Evolutionary conservation across 306 rosid genomes (phyloP).

Genomic region (Ormosia semicastrata): DNA sequence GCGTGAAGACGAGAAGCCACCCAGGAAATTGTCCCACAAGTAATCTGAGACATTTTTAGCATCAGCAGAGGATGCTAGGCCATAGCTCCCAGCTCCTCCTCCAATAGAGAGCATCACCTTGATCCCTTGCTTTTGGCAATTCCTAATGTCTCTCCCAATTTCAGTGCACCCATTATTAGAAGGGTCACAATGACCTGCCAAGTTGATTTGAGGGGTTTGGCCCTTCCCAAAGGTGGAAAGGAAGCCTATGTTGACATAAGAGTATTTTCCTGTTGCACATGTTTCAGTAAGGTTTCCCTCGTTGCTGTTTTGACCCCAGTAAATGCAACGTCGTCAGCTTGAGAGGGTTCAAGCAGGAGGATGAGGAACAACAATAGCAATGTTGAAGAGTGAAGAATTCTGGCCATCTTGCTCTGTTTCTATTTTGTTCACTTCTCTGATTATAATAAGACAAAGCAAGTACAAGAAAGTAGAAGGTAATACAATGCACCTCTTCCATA

Average conservation of each 20-base stretch:
- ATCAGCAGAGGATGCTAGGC: conserved; percentile 43
- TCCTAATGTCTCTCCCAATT: conserved; percentile 29
- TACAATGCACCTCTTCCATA: neutral
- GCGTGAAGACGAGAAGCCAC: conserved; percentile 37
- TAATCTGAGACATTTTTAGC: conserved; percentile 45
- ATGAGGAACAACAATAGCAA: conserved; percentile 22
- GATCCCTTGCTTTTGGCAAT: conserved; percentile 48
- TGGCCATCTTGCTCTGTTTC: conserved; percentile 21
- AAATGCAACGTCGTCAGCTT: conserved; percentile 42
- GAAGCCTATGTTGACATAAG: conserved; percentile 46
- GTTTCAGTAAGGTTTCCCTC: conserved; percentile 51
- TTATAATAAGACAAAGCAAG: neutral
- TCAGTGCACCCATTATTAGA: conserved; percentile 32
- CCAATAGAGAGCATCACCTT: conserved; percentile 56
- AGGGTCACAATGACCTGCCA: conserved; percentile 53
- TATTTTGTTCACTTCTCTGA: neutral
- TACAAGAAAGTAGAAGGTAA: neutral
- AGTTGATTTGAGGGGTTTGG: conserved; percentile 43
- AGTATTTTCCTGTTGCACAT: conserved; percentile 50
- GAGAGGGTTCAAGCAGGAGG: neutral
- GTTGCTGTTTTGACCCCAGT: conserved; percentile 52
- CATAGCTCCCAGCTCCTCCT: conserved; percentile 30
- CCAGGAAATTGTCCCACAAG: conserved; percentile 57
- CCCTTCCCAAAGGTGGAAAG: conserved; percentile 23
- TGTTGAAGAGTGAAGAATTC: neutral